phyloP scores from a whole-genome alignment of 192 early-diverging fungal genomes.

The Allomyces macrogynus region DNA sequence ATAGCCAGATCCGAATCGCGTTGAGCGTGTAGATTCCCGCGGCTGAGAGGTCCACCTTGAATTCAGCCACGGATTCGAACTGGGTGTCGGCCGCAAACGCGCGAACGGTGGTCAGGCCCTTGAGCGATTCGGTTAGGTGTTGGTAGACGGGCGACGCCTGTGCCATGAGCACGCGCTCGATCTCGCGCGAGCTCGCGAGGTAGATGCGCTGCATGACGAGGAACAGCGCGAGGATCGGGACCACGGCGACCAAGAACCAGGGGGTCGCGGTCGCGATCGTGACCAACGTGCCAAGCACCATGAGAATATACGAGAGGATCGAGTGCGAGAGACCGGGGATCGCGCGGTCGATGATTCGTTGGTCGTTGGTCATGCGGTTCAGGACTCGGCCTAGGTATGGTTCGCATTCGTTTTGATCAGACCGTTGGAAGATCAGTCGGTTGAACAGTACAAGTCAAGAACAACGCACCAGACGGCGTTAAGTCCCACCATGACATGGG shows the following conservation, averaged over 20 bases:
- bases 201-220: too few species aligned
- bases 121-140: constrained; percentile 36
- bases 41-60: too few species aligned
- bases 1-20: too few species aligned
- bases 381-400: not conserved
- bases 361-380: constrained; percentile 1
- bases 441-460: too few species aligned
- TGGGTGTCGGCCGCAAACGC: constrained; percentile 34
- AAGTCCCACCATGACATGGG: not conserved
- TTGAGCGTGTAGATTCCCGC: too few species aligned
- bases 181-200: too few species aligned
- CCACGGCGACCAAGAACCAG: too few species aligned
- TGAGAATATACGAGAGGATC: not conserved
- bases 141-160: constrained; percentile 24
- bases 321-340: too few species aligned
- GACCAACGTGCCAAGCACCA: constrained; percentile 2
- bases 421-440: too few species aligned
- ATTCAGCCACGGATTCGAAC: constrained; percentile 15
- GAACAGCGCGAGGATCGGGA: too few species aligned
- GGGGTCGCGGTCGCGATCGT: constrained; percentile 2
- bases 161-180: too few species aligned
- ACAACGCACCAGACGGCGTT: not conserved
- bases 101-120: constrained; percentile 46
- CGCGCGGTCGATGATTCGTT: not conserved
- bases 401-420: too few species aligned